These are phyloP conservation scores for Didymella pomorum DNA, from an alignment of 2,329 filamentous ascomycete genomes.

Conservation along the genomic window DNA sequence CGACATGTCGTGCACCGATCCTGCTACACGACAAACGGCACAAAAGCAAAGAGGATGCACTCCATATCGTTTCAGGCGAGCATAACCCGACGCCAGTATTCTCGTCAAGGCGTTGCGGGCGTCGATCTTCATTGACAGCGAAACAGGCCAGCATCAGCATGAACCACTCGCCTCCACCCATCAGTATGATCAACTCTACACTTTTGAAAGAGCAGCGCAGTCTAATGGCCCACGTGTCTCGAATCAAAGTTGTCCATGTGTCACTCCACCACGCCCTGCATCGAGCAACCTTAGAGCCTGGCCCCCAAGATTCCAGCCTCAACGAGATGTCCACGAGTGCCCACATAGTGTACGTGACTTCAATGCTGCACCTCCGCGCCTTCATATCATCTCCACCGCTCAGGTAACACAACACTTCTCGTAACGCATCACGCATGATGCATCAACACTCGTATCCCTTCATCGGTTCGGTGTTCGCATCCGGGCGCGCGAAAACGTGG, in stretches of 20 bases:
- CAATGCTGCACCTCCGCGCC: constrained; percentile 6
- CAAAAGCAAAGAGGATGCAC: constrained; percentile 2
- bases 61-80: constrained; percentile 10
- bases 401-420: not conserved
- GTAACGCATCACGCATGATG: not conserved
- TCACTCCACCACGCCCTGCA: constrained; percentile 11
- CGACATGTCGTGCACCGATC: constrained; percentile 15
- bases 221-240: not conserved
- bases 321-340: not conserved
- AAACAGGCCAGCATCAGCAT: not conserved
- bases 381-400: not conserved
- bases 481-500: constrained; percentile 10
- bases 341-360: not conserved
- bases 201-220: not conserved
- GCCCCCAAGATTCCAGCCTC: constrained; percentile 12
- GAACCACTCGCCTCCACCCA: not conserved
- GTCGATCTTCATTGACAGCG: not conserved
- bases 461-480: not conserved
- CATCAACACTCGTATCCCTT: not conserved
- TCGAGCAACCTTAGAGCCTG: constrained; percentile 5
- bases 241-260: not conserved
- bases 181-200: not conserved
- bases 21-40: constrained; percentile 20
- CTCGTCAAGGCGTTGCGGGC: constrained; percentile 5
- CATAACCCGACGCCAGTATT: not conserved